Evolutionary conservation across 306 rosid species (phyloP).

Genomic region (Erythrophleum fordii): DNA sequence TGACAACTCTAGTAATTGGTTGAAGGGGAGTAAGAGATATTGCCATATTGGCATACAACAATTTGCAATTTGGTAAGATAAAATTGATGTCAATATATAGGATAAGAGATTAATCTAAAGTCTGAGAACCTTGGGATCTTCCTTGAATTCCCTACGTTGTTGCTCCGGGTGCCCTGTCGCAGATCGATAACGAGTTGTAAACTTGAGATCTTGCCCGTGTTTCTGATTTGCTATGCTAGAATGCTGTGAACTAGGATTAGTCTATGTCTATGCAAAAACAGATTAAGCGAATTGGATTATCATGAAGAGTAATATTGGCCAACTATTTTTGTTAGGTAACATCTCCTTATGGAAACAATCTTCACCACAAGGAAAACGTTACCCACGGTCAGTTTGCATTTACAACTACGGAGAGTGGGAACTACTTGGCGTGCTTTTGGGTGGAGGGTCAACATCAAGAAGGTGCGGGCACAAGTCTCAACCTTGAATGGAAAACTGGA

Average conservation of each 20-base stretch:
- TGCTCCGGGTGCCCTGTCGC: neutral
- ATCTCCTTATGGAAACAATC: conserved; percentile 66
- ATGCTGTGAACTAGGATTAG: conserved; percentile 16
- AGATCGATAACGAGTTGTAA: neutral
- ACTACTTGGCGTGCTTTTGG: conserved; percentile 65
- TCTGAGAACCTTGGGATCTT: neutral
- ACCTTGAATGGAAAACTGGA: conserved; percentile 70
- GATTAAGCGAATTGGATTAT: neutral
- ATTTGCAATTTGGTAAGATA: neutral
- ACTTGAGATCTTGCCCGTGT: neutral
- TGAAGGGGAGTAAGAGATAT: neutral
- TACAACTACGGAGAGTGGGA: conserved; percentile 57
- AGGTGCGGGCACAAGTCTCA: conserved; percentile 36
- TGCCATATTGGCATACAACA: neutral
- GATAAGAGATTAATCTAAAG: neutral
- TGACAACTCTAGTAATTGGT: neutral
- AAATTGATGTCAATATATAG: conserved; percentile 4
- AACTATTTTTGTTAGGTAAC: conserved; percentile 44
- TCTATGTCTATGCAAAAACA: neutral
- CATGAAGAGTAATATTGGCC: neutral
- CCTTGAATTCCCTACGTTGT: neutral
- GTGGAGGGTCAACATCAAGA: conserved; percentile 37
- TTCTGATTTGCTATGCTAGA: neutral
- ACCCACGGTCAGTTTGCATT: conserved; percentile 71
- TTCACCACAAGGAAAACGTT: conserved; percentile 61